phyloP scores from a whole-genome alignment of 805 yeast species.

The Saturnispora galanensis region DNA sequence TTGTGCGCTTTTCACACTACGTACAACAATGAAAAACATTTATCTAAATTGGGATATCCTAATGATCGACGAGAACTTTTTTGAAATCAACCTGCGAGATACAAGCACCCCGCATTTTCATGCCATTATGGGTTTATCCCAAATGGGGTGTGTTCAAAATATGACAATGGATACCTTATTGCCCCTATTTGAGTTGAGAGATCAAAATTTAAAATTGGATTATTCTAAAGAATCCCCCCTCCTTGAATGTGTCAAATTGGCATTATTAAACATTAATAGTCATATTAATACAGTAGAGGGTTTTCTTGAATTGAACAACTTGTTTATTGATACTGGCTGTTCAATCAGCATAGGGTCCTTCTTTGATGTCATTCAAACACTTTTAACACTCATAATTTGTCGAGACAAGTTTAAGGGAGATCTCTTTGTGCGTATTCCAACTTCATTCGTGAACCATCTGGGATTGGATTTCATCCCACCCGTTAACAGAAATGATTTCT shows the following conservation, averaged over 20 bases:
- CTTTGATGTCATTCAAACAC: constrained; percentile 20
- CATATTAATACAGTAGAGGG: constrained; percentile 15
- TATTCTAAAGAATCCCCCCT: constrained; percentile 17
- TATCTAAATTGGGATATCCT: constrained; percentile 9
- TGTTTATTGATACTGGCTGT: constrained; percentile 26
- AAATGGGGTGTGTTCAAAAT: background rate
- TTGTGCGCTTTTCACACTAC: constrained; percentile 7
- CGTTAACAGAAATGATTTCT: constrained; percentile 20
- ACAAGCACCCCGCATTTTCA: background rate
- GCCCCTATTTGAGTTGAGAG: constrained; percentile 24
- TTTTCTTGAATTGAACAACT: constrained; percentile 15
- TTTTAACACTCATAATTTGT: constrained; percentile 17
- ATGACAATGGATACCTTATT: constrained; percentile 17
- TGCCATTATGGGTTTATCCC: background rate
- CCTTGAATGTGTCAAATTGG: constrained; percentile 15
- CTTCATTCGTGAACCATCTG: constrained; percentile 12
- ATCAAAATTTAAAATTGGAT: constrained; percentile 24
- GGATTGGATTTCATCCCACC: constrained; percentile 24
- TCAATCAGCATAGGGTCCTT: constrained; percentile 29
- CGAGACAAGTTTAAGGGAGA: constrained; percentile 7
- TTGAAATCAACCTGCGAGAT: background rate
- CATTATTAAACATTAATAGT: constrained; percentile 16
- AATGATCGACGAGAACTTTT: background rate
- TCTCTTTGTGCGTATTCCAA: constrained; percentile 11
- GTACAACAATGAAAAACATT: constrained; percentile 4